Percentiles rank a stretch among this genome's conserved stretches.
Evolutionary conservation across 129 eudicot species (phyloP).

Genomic region (Flaveria bidentis): DNA sequence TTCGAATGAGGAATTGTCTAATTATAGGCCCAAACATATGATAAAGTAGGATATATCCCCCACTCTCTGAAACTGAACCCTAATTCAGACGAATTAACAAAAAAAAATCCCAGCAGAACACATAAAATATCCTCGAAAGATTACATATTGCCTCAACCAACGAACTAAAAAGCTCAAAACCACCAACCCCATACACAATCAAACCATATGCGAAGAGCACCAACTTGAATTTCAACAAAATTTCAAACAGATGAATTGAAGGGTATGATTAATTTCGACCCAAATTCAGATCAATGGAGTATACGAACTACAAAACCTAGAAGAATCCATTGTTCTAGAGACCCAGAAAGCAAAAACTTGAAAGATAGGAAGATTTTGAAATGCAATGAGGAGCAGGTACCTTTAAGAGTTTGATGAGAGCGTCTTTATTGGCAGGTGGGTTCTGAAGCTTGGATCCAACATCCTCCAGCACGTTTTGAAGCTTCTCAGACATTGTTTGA

Average conservation of each 20-base stretch:
- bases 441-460: slow-evolving; percentile 80
- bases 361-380: not conserved
- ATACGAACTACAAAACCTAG: not conserved
- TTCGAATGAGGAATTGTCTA: slow-evolving; percentile 1
- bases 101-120: slow-evolving; percentile 4
- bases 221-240: not conserved
- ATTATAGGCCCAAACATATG: slow-evolving; percentile 14
- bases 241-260: slow-evolving; percentile 1
- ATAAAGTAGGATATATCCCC: slow-evolving; percentile 19
- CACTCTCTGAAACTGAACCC: slow-evolving; percentile 36
- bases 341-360: not conserved
- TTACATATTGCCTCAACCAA: not conserved
- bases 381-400: slow-evolving; percentile 34
- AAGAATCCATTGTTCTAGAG: slow-evolving; percentile 8
- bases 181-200: slow-evolving; percentile 4
- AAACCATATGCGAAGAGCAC: not conserved
- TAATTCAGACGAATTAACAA: slow-evolving; percentile 12
- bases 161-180: not conserved
- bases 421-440: slow-evolving; percentile 70
- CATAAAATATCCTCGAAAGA: slow-evolving; percentile 21
- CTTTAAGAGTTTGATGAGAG: slow-evolving; percentile 84
- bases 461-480: slow-evolving; percentile 66
- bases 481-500: slow-evolving; percentile 60
- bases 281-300: slow-evolving; percentile 8
- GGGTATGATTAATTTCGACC: not conserved